Base-by-base conservation (phyloP, 129 eudicot species). In the Lactuca saligna region DNA sequence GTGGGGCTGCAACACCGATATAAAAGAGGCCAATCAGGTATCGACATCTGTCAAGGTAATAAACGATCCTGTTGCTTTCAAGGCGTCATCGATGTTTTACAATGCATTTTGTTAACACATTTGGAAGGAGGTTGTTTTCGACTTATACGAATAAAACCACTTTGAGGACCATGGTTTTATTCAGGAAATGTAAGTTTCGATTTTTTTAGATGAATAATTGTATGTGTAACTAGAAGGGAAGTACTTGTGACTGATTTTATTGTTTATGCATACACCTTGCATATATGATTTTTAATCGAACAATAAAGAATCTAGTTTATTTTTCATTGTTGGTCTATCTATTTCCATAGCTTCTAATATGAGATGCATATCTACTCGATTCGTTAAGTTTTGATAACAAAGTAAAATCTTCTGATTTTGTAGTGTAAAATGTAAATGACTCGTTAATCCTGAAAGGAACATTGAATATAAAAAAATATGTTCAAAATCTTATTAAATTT, bases 1-100 rank as follows among this genome's bases (percentile, higher is more conserved):
- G 12, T 92, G 98, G 98, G 98, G 98, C 35, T 92, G 95, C 82
- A 82, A 92, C 60, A 82, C 95, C 15, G 79, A 88, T 60, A 65
- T 58, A 77, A 81, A 71, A 41, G 84, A 78, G 17, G 65, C 74
- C 1, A 81, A 83, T 57, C 15, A 70, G 67, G 73, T 59, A 14
- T 58, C 60, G 20, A 48, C 72, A 20, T 59, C 91, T 44, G 66
- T 55, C 38, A 78, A 80, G 78, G 82, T 85, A 61, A 89, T 89
- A 55, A 65, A 73, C 25, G 95, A 92, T 79, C 87, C 80, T 13
- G 65, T 67, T 41, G 79, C 80, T 59, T 86, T 92, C 66, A 92
- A 92, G 82, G 65, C 70, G 57, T 70, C 79, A 13, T 86, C 98
- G 33, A 68, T 71, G 6, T 92, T 82, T 71, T 89, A 92, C 55